Conservation (phyloP, 2,329 filamentous ascomycete species). For the Chaetomium olivaceum region DNA sequence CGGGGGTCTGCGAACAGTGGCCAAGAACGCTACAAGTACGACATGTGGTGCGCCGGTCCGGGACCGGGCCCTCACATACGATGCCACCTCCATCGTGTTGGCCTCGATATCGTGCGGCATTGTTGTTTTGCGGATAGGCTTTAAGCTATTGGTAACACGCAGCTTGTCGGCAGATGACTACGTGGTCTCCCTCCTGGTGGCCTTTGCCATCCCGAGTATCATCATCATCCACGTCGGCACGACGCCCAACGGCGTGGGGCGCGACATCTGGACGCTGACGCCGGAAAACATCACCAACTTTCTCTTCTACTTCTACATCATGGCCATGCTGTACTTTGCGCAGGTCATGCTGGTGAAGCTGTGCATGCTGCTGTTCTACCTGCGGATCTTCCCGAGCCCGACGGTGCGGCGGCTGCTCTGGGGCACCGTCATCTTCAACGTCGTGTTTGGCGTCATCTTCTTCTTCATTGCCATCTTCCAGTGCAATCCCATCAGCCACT, state of each 20-base stretch:
- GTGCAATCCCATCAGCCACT: constrained; percentile 52
- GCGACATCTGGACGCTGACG: constrained; percentile 36
- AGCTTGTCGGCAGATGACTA: constrained; percentile 29
- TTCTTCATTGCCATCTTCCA: constrained; percentile 48
- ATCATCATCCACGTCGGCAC: constrained; percentile 21
- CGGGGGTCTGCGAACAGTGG: neutral
- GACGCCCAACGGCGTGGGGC: constrained; percentile 31
- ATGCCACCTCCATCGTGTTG: constrained; percentile 24
- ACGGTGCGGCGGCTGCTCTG: constrained; percentile 43
- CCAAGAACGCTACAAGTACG: constrained; percentile 13
- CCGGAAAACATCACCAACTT: constrained; percentile 33
- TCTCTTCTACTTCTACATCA: constrained; percentile 32
- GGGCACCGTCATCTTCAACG: constrained; percentile 42
- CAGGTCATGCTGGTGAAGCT: constrained; percentile 49
- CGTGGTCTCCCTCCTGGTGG: constrained; percentile 19
- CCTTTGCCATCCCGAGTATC: constrained; percentile 25
- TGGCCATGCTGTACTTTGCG: constrained; percentile 45
- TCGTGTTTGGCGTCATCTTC: constrained; percentile 43
- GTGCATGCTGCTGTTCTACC: constrained; percentile 53
- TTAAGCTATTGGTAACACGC: constrained; percentile 21
- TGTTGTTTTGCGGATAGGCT: constrained; percentile 18
- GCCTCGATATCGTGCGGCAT: constrained; percentile 15
- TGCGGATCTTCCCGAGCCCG: constrained; percentile 50
- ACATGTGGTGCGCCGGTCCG: constrained; percentile 9
- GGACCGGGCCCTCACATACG: constrained; percentile 22